Evolutionary conservation across 2,329 filamentous ascomycete species (phyloP).

Genomic region (Aspergillus neotritici): DNA sequence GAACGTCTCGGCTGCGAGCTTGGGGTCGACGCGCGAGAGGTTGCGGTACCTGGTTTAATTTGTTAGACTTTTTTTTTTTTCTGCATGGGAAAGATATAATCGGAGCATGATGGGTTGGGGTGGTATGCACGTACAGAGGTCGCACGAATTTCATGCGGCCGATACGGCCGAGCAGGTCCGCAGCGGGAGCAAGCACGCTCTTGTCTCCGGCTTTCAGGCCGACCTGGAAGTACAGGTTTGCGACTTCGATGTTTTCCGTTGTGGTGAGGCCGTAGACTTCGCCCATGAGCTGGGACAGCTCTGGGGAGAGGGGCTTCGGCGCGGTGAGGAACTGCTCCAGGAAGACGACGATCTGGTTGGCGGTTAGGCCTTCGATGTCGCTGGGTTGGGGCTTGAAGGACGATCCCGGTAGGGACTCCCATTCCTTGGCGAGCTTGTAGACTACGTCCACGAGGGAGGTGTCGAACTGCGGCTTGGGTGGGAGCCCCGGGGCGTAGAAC

Average conservation of each 20-base stretch:
- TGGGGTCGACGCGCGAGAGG: constrained; percentile 67
- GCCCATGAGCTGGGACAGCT: constrained; percentile 67
- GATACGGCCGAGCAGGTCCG: constrained; percentile 70
- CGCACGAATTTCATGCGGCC: constrained; percentile 97
- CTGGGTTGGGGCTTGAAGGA: constrained; percentile 56
- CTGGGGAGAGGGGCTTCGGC: constrained; percentile 55
- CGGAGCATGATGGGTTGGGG: too few species aligned
- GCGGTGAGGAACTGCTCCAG: constrained; percentile 72
- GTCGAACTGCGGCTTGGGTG: constrained; percentile 86
- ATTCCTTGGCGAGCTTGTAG: constrained; percentile 74
- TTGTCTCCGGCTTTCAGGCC: constrained; percentile 69
- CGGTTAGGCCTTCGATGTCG: constrained; percentile 70
- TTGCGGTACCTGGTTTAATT: constrained; percentile 48
- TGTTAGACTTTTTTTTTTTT: constrained; percentile 13
- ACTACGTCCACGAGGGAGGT: constrained; percentile 80
- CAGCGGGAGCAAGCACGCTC: constrained; percentile 63
- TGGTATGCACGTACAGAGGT: constrained; percentile 55
- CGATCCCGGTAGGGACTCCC: constrained; percentile 53
- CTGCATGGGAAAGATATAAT: too few species aligned
- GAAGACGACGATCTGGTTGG: constrained; percentile 89
- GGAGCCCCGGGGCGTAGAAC: constrained; percentile 83
- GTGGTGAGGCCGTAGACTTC: constrained; percentile 64
- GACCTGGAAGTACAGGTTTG: constrained; percentile 71
- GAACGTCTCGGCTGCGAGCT: constrained; percentile 75
- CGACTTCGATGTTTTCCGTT: constrained; percentile 83